Percentiles rank a stretch among this genome's conserved stretches.
phyloP scores from a whole-genome alignment of 805 yeast species.

The Komagataella populi region DNA sequence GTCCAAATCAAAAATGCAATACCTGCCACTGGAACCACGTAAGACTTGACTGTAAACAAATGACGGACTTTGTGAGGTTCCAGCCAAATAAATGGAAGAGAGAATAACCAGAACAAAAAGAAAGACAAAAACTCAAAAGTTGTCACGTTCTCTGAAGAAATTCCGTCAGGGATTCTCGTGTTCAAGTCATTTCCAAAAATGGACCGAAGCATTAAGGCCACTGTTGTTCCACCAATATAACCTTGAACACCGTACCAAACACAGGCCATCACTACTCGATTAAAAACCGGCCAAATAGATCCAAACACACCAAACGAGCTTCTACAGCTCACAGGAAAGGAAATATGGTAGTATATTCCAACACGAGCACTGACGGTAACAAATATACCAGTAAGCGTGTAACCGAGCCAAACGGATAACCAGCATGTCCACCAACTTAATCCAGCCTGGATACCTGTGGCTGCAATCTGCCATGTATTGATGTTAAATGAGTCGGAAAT shows the following conservation, averaged over 20 bases:
- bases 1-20: constrained; percentile 79
- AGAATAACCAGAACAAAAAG: constrained; percentile 70
- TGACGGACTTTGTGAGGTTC: constrained; percentile 77
- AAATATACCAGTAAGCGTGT: constrained; percentile 53
- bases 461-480: constrained; percentile 85
- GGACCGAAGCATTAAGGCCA: constrained; percentile 61
- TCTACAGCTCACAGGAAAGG: constrained; percentile 75
- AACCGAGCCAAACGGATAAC: constrained; percentile 87
- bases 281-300: constrained; percentile 76
- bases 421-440: constrained; percentile 87
- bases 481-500: constrained; percentile 81
- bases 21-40: constrained; percentile 72
- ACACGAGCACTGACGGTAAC: constrained; percentile 56
- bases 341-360: constrained; percentile 69
- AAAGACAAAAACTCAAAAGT: constrained; percentile 64
- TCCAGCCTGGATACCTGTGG: constrained; percentile 69
- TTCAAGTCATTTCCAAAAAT: constrained; percentile 60
- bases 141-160: constrained; percentile 45
- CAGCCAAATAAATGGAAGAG: constrained; percentile 70
- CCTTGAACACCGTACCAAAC: constrained; percentile 86
- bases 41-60: constrained; percentile 71
- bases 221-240: constrained; percentile 76
- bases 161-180: constrained; percentile 50
- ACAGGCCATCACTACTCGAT: constrained; percentile 66
- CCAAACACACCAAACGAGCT: constrained; percentile 83